Percentiles rank a stretch among this genome's conserved stretches.
Conservation (phyloP, 2,329 filamentous ascomycete genomes). For the Thermomyces lanuginosus region DNA sequence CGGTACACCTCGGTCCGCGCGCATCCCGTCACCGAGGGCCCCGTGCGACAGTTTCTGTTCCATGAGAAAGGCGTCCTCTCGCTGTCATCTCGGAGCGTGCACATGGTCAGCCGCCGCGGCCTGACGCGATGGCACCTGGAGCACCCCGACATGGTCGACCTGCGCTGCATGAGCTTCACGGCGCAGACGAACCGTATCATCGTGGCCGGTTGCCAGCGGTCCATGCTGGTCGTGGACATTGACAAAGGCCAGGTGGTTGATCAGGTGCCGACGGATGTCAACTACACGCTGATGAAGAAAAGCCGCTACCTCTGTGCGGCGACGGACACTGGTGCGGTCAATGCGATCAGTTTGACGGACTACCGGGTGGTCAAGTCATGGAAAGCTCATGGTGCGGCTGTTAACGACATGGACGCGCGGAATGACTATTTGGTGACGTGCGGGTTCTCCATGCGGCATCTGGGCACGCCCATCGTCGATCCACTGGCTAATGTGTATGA, state of each 20-base stretch:
- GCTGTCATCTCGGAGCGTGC: conserved; percentile 67
- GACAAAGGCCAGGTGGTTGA: conserved; percentile 58
- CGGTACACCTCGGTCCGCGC: conserved; percentile 81
- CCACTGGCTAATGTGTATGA: conserved; percentile 92
- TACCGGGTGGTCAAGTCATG: conserved; percentile 71
- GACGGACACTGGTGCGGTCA: conserved; percentile 62
- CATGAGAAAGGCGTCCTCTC: conserved; percentile 81
- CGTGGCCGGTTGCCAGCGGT: conserved; percentile 69
- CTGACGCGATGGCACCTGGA: conserved; percentile 75
- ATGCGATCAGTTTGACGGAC: conserved; percentile 66
- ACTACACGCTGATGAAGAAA: conserved; percentile 85
- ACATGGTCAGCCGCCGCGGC: conserved; percentile 73
- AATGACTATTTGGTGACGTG: conserved; percentile 93
- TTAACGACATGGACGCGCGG: conserved; percentile 95
- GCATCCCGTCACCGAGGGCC: conserved; percentile 55
- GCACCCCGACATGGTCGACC: conserved; percentile 63
- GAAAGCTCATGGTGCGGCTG: conserved; percentile 73
- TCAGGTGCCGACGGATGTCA: conserved; percentile 53
- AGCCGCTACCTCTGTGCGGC: conserved; percentile 81
- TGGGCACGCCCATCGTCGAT: conserved; percentile 68
- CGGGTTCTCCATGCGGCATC: conserved; percentile 72
- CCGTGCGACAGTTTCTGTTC: conserved; percentile 75
- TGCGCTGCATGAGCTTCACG: conserved; percentile 91
- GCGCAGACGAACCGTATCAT: conserved; percentile 73
- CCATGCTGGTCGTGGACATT: conserved; percentile 62